Evolutionary conservation across 179 eudicot species (phyloP).

Genomic region (Gypsophila paniculata): DNA sequence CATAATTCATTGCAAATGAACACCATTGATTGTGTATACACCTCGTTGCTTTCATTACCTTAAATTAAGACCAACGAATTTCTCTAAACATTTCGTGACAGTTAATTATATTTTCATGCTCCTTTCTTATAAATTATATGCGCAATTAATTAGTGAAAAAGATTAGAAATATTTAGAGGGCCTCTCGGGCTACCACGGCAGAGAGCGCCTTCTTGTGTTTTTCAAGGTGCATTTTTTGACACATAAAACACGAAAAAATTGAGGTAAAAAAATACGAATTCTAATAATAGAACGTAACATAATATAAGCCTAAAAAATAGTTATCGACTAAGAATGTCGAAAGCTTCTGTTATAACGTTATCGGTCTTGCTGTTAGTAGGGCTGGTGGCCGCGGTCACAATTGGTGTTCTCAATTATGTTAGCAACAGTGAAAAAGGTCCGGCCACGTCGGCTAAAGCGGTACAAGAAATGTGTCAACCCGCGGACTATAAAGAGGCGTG

Average conservation of each 20-base stretch:
- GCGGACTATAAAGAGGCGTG: constrained; percentile 44
- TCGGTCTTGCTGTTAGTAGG: constrained; percentile 39
- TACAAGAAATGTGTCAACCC: constrained; percentile 39
- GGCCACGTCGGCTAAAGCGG: constrained; percentile 32
- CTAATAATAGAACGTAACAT: not conserved
- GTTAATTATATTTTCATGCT: not conserved
- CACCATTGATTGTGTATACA: not conserved
- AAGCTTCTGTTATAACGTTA: constrained; percentile 22
- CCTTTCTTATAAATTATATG: constrained; percentile 2
- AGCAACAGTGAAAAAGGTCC: not conserved
- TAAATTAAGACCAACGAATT: constrained; percentile 12
- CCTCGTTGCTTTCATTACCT: not conserved
- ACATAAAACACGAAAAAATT: not conserved
- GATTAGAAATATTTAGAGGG: constrained; percentile 17
- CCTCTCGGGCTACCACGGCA: constrained; percentile 30
- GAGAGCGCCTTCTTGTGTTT: constrained; percentile 27
- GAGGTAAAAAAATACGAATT: not conserved
- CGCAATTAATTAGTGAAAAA: not conserved
- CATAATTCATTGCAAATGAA: not conserved
- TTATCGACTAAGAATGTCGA: constrained; percentile 16
- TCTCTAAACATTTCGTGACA: not conserved
- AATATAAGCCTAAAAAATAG: not conserved
- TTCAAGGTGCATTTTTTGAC: too few relatives aligned
- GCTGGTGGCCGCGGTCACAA: constrained; percentile 29
- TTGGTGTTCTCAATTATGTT: constrained; percentile 25